phyloP scores from a whole-genome alignment of 1,139 yeast genomes.

The Diutina scorzettiae region DNA sequence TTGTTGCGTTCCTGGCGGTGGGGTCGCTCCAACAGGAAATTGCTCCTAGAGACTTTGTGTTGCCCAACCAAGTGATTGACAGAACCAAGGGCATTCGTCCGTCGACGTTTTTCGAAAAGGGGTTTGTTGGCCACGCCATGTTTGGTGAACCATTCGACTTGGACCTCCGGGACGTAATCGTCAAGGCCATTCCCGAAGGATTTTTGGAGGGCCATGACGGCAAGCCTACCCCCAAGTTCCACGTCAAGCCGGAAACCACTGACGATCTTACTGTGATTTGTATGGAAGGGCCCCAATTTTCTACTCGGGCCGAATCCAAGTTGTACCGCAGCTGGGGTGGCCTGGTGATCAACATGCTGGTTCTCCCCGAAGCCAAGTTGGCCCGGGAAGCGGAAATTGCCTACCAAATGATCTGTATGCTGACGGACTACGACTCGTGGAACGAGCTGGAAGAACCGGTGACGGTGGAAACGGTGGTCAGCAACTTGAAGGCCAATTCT shows the following conservation, averaged over 20 bases:
- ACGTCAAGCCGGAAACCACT: constrained; percentile 39
- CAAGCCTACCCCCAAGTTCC: constrained; percentile 31
- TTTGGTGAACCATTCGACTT: constrained; percentile 95
- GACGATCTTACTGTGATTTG: constrained; percentile 80
- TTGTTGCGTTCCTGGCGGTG: constrained; percentile 90
- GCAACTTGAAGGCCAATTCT: constrained; percentile 78
- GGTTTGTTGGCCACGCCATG: constrained; percentile 93
- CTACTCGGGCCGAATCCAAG: constrained; percentile 93
- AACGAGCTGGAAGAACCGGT: constrained; percentile 91
- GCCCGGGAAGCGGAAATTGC: constrained; percentile 96
- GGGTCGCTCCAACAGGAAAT: constrained; percentile 88
- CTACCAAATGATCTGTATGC: constrained; percentile 97
- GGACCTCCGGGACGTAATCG: constrained; percentile 53
- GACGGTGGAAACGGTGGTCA: constrained; percentile 91
- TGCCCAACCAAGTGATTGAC: constrained; percentile 92
- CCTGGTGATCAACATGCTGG: constrained; percentile 91
- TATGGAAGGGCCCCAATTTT: constrained; percentile 99
- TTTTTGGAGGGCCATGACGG: constrained; percentile 40
- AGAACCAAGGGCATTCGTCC: constrained; percentile 93
- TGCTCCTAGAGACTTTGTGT: constrained; percentile 86
- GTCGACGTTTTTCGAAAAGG: constrained; percentile 80
- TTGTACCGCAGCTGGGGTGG: constrained; percentile 89
- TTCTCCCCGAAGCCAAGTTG: constrained; percentile 87
- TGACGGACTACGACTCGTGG: constrained; percentile 98
- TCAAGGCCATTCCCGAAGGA: constrained; percentile 42